phyloP scores from a whole-genome alignment of 2,329 filamentous ascomycete species.

The Volutella citrinella region DNA sequence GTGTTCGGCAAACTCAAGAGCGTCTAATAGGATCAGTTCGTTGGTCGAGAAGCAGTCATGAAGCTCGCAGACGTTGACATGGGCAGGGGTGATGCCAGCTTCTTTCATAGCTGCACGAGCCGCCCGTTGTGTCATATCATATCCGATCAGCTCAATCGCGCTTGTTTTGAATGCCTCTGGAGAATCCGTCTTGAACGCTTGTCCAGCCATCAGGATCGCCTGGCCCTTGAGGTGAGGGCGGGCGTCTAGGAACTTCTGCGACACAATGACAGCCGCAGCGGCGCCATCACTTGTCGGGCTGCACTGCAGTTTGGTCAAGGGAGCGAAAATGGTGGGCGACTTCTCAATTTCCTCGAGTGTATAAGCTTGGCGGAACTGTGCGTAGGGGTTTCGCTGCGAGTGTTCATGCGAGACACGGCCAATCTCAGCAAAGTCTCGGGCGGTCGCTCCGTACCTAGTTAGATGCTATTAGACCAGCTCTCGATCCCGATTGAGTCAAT shows the following conservation, averaged over 20 bases:
- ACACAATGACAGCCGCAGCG: constrained; percentile 84
- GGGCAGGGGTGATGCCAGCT: constrained; percentile 13
- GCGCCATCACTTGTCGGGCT: constrained; percentile 94
- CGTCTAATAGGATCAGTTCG: constrained; percentile 23
- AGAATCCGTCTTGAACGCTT: constrained; percentile 6
- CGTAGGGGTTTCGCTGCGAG: constrained; percentile 89
- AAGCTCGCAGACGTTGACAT: constrained; percentile 24
- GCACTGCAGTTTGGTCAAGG: constrained; percentile 94
- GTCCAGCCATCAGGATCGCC: too few relatives aligned
- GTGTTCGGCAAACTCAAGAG: constrained; percentile 17
- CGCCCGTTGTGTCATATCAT: constrained; percentile 25
- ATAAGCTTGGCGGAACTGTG: constrained; percentile 95
- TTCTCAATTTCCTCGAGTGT: constrained; percentile 77
- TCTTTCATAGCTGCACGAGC: constrained; percentile 18
- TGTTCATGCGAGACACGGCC: constrained; percentile 90
- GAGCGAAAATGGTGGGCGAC: constrained; percentile 74
- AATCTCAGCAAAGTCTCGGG: constrained; percentile 91
- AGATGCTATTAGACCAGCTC: constrained; percentile 12
- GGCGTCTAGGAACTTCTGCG: constrained; percentile 81
- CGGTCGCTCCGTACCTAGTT: constrained; percentile 73
- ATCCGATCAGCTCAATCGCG: constrained; percentile 27
- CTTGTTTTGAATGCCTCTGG: constrained; percentile 7
- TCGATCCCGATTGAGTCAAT: not conserved
- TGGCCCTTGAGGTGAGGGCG: too few relatives aligned
- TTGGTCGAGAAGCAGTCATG: constrained; percentile 30